These are phyloP conservation scores for Sporothrix brunneoviolacea DNA, from an alignment of 2,329 filamentous ascomycete species.

Conservation along the genomic window DNA sequence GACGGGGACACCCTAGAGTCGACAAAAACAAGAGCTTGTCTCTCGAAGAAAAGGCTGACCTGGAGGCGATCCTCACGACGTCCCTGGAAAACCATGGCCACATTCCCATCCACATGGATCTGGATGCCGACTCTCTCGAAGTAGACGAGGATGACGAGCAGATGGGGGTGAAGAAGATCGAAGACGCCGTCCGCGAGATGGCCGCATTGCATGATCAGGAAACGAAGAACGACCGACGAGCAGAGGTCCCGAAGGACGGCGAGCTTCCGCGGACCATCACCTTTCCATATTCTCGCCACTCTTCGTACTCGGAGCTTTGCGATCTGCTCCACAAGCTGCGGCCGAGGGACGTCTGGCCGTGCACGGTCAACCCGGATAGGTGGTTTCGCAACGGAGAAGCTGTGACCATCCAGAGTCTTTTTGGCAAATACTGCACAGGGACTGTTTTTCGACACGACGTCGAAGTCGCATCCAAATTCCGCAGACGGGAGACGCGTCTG, in stretches of 20 bases:
- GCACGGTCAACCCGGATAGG: constrained; percentile 57
- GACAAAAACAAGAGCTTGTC: constrained; percentile 17
- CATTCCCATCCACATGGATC: constrained; percentile 28
- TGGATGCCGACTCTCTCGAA: neutral
- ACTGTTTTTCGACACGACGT: constrained; percentile 57
- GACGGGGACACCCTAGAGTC: constrained; percentile 17
- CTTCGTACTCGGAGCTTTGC: constrained; percentile 75
- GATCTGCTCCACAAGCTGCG: constrained; percentile 60
- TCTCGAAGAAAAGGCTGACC: constrained; percentile 18
- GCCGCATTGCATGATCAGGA: neutral
- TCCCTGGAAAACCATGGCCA: constrained; percentile 25
- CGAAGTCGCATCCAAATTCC: constrained; percentile 5
- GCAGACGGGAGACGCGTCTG: neutral
- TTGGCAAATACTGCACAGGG: constrained; percentile 61
- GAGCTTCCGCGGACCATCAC: constrained; percentile 34
- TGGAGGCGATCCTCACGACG: constrained; percentile 20
- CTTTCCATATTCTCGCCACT: constrained; percentile 87
- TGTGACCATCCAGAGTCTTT: constrained; percentile 60
- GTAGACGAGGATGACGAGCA: neutral
- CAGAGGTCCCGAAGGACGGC: too few species aligned
- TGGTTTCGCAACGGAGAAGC: constrained; percentile 53
- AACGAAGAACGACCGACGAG: too few species aligned
- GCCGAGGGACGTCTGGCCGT: constrained; percentile 75
- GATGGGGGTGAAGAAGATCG: neutral
- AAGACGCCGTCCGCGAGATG: neutral